Conservation (phyloP, 1,284 basidiomycete genomes). For the Ceratobasidium sp. region DNA sequence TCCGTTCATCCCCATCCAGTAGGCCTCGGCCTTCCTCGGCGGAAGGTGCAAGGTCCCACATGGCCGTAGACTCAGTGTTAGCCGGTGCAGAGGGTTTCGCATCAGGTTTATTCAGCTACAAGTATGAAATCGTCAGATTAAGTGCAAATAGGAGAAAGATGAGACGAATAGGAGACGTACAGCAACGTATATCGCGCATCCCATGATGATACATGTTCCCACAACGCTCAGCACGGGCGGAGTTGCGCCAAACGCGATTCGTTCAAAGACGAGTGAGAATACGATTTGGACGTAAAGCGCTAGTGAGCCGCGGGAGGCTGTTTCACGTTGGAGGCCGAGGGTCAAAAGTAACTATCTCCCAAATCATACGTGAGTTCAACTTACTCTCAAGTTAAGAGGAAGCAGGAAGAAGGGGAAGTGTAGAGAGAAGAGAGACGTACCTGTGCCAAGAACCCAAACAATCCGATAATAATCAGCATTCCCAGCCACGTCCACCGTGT, state of each 20-base stretch:
- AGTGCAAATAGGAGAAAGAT: background rate
- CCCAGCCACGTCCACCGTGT: constrained; percentile 26
- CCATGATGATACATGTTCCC: constrained; percentile 67
- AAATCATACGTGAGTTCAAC: background rate
- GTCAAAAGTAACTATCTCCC: constrained; percentile 62
- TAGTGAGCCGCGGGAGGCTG: constrained; percentile 68
- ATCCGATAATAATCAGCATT: constrained; percentile 41
- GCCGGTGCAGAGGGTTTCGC: constrained; percentile 13
- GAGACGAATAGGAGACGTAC: constrained; percentile 52
- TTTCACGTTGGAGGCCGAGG: constrained; percentile 72
- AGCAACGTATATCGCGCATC: constrained; percentile 69
- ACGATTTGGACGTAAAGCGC: constrained; percentile 72
- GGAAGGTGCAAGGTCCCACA: constrained; percentile 23
- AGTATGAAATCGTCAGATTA: background rate
- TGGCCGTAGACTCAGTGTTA: constrained; percentile 33
- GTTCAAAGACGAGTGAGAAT: constrained; percentile 68
- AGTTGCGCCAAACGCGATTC: constrained; percentile 65
- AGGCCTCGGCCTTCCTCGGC: constrained; percentile 28
- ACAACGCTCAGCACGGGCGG: constrained; percentile 65
- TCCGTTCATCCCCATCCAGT: constrained; percentile 26
- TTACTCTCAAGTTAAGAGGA: background rate
- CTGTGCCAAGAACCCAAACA: constrained; percentile 45
- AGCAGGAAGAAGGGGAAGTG: background rate
- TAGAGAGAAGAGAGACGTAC: constrained; percentile 7
- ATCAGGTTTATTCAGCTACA: constrained; percentile 28